Conservation (phyloP, 768 basidiomycete species). For the Russula sp. region DNA sequence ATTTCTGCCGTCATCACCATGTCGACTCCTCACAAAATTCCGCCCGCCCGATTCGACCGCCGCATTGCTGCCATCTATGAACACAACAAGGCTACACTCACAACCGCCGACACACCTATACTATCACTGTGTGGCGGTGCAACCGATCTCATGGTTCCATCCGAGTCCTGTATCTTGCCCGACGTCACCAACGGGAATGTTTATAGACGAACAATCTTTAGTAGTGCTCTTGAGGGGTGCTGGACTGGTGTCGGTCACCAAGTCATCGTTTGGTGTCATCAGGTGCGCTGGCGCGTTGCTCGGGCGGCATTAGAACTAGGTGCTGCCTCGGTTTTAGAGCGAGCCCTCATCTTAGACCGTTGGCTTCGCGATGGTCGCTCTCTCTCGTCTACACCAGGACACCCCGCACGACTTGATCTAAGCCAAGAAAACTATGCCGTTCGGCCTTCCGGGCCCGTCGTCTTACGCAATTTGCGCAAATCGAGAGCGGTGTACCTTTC, state of each 20-base stretch:
- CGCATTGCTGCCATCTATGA: slow-evolving; percentile 74
- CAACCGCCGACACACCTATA: slow-evolving; percentile 56
- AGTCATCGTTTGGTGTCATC: slow-evolving; percentile 99
- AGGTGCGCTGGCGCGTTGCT: slow-evolving; percentile 87
- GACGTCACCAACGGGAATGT: slow-evolving; percentile 24
- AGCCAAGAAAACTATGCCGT: slow-evolving; percentile 35
- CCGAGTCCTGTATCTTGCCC: slow-evolving; percentile 78
- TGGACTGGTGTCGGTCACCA: slow-evolving; percentile 96
- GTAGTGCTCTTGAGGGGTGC: slow-evolving; percentile 81
- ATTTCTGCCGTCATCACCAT: slow-evolving; percentile 89
- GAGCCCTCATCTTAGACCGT: slow-evolving; percentile 47
- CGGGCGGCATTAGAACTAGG: slow-evolving; percentile 71
- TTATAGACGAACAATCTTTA: slow-evolving; percentile 70
- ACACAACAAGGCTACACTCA: slow-evolving; percentile 43
- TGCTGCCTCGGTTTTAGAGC: slow-evolving; percentile 35
- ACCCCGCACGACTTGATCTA: slow-evolving; percentile 12
- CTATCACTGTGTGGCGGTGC: slow-evolving; percentile 90
- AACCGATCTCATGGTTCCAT: slow-evolving; percentile 87
- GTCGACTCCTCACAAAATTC: slow-evolving; percentile 87
- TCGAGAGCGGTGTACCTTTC: slow-evolving; percentile 50
- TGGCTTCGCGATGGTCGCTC: slow-evolving; percentile 68
- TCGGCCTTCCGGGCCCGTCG: slow-evolving; percentile 39
- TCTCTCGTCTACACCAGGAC: slow-evolving; percentile 36
- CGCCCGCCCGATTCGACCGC: slow-evolving; percentile 84
- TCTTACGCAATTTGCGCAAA: slow-evolving; percentile 47